phyloP scores from a whole-genome alignment of 176 grass and related monocot species.

The Oryza meyeriana region DNA sequence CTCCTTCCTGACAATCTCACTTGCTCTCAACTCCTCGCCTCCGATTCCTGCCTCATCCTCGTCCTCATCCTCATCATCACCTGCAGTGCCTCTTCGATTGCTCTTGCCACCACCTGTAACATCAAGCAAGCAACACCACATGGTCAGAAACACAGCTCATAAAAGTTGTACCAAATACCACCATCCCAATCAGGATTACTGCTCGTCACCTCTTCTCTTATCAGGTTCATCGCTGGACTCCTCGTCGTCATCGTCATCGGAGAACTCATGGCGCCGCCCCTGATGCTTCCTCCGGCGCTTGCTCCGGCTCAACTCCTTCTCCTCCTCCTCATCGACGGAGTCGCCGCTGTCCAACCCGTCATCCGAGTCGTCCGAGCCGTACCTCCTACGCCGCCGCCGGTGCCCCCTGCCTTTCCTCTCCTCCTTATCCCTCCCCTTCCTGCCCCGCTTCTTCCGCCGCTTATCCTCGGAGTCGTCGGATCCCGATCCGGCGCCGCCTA shows the following conservation, averaged over 20 bases:
- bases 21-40: slow-evolving; percentile 30
- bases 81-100: slow-evolving; percentile 1
- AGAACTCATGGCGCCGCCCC: slow-evolving; percentile 6
- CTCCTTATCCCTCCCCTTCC: slow-evolving; percentile 33
- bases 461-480: slow-evolving; percentile 38
- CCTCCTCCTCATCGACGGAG: slow-evolving; percentile 37
- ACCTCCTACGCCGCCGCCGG: slow-evolving; percentile 20
- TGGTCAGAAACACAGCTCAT: background rate
- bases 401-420: slow-evolving; percentile 23
- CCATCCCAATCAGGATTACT: background rate
- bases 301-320: slow-evolving; percentile 32
- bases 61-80: slow-evolving; percentile 20
- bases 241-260: slow-evolving; percentile 32
- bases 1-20: slow-evolving; percentile 73
- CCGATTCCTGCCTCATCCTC: slow-evolving; percentile 28
- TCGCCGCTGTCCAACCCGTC: slow-evolving; percentile 7
- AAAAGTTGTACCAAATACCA: background rate
- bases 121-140: background rate
- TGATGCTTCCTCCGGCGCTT: slow-evolving; percentile 46
- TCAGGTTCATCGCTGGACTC: slow-evolving; percentile 36
- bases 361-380: slow-evolving; percentile 25
- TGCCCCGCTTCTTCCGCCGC: slow-evolving; percentile 17
- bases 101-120: slow-evolving; percentile 28
- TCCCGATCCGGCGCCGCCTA: slow-evolving; percentile 26
- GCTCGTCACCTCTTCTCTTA: slow-evolving; percentile 33